Evolutionary conservation across 2,329 filamentous ascomycete genomes (phyloP), one percentile per base, ranked within the genome.

Genomic region (Paramyrothecium sp.): DNA sequence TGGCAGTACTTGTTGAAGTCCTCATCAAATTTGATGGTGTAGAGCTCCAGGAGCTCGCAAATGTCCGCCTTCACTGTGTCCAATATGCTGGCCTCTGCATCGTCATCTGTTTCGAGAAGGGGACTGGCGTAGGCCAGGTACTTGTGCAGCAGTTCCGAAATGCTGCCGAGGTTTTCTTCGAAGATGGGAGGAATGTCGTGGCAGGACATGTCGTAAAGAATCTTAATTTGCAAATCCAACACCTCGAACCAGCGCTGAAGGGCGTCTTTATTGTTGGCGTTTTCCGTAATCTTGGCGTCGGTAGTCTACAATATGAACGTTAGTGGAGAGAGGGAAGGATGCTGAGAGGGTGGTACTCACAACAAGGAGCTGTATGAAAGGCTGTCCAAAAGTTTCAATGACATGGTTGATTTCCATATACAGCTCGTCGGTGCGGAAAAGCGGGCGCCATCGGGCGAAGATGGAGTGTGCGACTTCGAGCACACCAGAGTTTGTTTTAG

Each of bases 351-450:
- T 5, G 16, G 44, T 8, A 70, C 79, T 71, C 80, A 91, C 89
- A 66, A 86, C 84, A 65, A 97, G 86, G 59, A 98, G 82, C 56
- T 85, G 82, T 56, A 98, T 81, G 72, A 96, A 98, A 0, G 95
- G 89, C 44, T 84, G 79, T 58, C 91, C 90, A 73, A 99, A 98
- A 57, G 88, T 92, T 59, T 80, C 79, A 54, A 99, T 83, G 56
- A 99, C 96, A 78, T 99, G 95, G 74, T 97, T 95, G 78, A 99
- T 96, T 76, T 99, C 95, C 38, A 87, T 90, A 73, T 92, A 99
- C 12, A 99, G 85, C 53, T 90, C 92, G 74, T 99, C 92, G 48
- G 93, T 97, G 60, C 90, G 87, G 78, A 96, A 97, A 46, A 99
- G 82, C 10, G 95, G 96, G 63, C 95, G 85, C 95, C 95, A 99